Evolutionary conservation across 331 rosid species (phyloP), one percentile per base, ranked within the genome.

Genomic region (Arachis monticola): DNA sequence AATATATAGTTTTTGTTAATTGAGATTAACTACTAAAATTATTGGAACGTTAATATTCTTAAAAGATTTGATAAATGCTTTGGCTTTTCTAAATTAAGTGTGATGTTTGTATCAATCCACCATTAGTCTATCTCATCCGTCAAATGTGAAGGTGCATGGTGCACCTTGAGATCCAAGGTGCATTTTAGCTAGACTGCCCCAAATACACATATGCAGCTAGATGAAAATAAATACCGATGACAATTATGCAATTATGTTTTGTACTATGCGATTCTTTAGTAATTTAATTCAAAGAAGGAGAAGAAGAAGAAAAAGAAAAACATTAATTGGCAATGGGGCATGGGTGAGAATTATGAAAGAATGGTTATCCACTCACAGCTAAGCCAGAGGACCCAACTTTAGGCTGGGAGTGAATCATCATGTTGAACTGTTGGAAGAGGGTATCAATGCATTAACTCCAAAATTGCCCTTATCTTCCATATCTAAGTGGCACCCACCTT

Each of bases 401-500:
- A 6, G 73, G 38, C 47, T 63, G 32, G 2, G 40, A 75, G 40
- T 58, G 62, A 60, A 22, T 22, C 27, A 42, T 56, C 42, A 62
- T 22, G 72, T 59, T 44, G 48, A 64, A 57, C 52, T 71, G 69
- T 61, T 47, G 62, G 72, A 40, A 64, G 56, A 42, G 58, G 58
- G 56, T 3, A 52, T 38, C 48, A 51, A 45, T 60, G 84, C 84
- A 79, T 83, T 83, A 79, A 87, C 79, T 74, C 80, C 80, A 77
- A 81, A 64, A 76, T 81, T 65, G 69, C 80, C 85, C 85, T 77
- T 85, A 85, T 82, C 84, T 80, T 78, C 44, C 81, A 70, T 38
- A 77, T 75, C 89, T 62, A 10, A 47, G 78, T 70, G 87, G 88
- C 65, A 50, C 88, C 93, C 86, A 86, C 81, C 67, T 64, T 52